Evolutionary conservation across 768 basidiomycete genomes (phyloP), one percentile per base, ranked within the genome.

Genomic region (Trichaptum fuscoviolaceum): DNA sequence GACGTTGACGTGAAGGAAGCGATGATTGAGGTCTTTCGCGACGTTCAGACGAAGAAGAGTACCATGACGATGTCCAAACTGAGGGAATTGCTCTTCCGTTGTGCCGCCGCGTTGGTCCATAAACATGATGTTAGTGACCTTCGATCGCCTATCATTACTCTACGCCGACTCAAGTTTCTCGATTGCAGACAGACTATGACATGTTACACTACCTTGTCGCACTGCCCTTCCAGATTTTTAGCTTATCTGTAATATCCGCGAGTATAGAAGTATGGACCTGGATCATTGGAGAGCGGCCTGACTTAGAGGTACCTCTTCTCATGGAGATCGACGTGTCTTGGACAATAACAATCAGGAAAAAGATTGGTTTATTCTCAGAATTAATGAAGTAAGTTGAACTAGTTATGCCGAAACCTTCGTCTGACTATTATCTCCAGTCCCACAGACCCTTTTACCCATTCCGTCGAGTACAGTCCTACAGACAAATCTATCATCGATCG

Each of bases 181-280:
- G 3, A 20, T 20, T 34, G 25, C 69, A 96, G 94, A 89, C 87
- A 73, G 93, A 99, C 67, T 84, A 91, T 72, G 91, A 91, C 25
- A 80, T 99, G 17, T 78, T 99, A 10, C 91, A 93, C 76, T 90
- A 94, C 74, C 80, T 99, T 26, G 95, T 99, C 8, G 82, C 84
- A 35, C 76, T 99, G 20, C 97, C 97, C 0, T 92, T 99, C 71
- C 90, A 92, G 65, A 89, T 92, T 2, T 93, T 93, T 68, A 95
- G 92, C 0, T 93, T 95, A 0, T 80, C 92, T 4, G 87, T 95
- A 0, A 86, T 98, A 66, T 84, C 92, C 18, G 86, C 92, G 1
- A 96, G 93, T 0, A 89, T 95, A 58, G 95, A 99, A 73, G 90
- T 91, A 10, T 99, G 97, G 97, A 94, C 91, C 2, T 98, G 96